Conservation (phyloP, 176 grass and related monocot genomes). For the Rhynchospora pubera region DNA sequence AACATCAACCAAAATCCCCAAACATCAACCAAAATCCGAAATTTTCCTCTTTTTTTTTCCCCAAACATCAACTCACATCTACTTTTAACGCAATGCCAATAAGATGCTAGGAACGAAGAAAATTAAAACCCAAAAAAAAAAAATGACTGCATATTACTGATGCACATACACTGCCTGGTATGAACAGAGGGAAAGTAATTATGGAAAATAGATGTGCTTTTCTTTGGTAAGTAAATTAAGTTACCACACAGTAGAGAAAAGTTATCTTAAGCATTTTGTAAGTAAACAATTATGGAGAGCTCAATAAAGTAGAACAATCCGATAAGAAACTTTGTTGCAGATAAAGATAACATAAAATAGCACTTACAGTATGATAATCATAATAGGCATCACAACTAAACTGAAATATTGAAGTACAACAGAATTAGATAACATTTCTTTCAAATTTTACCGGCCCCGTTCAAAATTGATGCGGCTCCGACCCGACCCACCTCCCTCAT, state of each 20-base stretch:
- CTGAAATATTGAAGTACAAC: not conserved
- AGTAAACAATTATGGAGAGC: not conserved
- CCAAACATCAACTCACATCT: too few relatives aligned
- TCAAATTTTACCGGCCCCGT: constrained; percentile 43
- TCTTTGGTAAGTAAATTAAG: too few relatives aligned
- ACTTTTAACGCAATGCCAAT: too few relatives aligned
- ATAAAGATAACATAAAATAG: not conserved
- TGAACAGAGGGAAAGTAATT: too few relatives aligned
- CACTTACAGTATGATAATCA: not conserved
- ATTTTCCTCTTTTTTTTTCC: too few relatives aligned
- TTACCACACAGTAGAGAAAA: not conserved
- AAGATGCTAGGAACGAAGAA: too few relatives aligned
- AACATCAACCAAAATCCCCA: too few relatives aligned
- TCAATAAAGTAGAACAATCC: not conserved
- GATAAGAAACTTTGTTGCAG: not conserved
- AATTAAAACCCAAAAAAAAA: too few relatives aligned
- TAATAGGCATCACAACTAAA: not conserved
- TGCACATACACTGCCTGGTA: too few relatives aligned
- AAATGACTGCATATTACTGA: too few relatives aligned
- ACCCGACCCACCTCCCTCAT: constrained; percentile 76
- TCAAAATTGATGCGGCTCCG: constrained; percentile 82
- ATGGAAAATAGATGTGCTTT: too few relatives aligned
- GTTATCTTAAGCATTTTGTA: not conserved
- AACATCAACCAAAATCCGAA: too few relatives aligned
- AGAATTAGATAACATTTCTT: not conserved